Percentiles rank a stretch among this genome's conserved stretches.
These are phyloP conservation scores for Sideroxylon spinosum DNA, from an alignment of 179 eudicot species.

Conservation along the genomic window DNA sequence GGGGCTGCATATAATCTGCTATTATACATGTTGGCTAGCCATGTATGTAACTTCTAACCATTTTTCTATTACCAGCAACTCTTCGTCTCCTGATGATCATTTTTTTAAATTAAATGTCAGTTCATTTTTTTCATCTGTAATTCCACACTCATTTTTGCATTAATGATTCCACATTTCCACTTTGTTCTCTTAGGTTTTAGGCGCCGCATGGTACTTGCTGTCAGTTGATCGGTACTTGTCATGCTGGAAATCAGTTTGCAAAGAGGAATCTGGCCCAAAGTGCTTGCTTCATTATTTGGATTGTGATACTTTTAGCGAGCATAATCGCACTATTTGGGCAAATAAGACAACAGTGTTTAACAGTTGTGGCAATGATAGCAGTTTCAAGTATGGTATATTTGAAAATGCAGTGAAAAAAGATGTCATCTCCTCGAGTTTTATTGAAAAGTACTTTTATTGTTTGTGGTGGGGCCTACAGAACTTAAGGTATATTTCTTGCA, in stretches of 20 bases:
- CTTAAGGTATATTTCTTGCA: constrained; percentile 47
- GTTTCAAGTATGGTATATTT: constrained; percentile 70
- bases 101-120: background rate
- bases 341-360: constrained; percentile 53
- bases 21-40: constrained; percentile 91
- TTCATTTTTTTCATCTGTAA: too few relatives aligned
- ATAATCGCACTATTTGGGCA: constrained; percentile 53
- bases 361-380: constrained; percentile 41
- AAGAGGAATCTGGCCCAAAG: constrained; percentile 34
- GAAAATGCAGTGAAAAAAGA: constrained; percentile 58
- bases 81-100: too few relatives aligned
- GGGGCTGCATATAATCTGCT: constrained; percentile 96
- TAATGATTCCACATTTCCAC: background rate
- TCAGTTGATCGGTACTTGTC: constrained; percentile 81
- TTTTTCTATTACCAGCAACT: background rate
- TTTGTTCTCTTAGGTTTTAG: constrained; percentile 55
- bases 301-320: constrained; percentile 37
- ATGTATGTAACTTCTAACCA: constrained; percentile 51
- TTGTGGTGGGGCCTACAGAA: constrained; percentile 97
- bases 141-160: too few relatives aligned
- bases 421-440: constrained; percentile 65
- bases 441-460: constrained; percentile 78
- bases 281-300: constrained; percentile 58
- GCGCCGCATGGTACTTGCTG: constrained; percentile 91
- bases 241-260: constrained; percentile 84